Evolutionary conservation across 257 asterid genomes (phyloP), one percentile per base, ranked within the genome.

Genomic region (Avicennia marina): DNA sequence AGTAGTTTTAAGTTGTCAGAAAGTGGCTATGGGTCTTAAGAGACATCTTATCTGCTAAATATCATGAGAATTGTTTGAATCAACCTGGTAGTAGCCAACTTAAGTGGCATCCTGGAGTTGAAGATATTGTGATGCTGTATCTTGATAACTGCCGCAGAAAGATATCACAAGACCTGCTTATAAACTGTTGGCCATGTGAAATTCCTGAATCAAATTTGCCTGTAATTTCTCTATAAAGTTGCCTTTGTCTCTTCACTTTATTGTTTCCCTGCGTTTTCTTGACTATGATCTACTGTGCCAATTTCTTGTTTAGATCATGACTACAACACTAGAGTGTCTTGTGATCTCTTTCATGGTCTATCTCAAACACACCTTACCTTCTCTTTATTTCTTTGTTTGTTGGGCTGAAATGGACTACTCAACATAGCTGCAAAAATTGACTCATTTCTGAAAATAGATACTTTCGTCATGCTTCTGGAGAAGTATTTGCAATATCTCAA

Each of bases 381-480:
- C 6, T 21, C 4, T 1, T 47, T 11, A 13, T 26, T 17, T 13
- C 11, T 57, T 42, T 41, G 5, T 56, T 15, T 20, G 4, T 39
- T 31, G 24, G 15, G 40, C 45, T 50, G 11, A 61, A 18, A 24
- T 51, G 53, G 29, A 33, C 40, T 27, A 16, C 50, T 45, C 20
- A 6, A 45, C 29, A 53, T 36, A 58, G 25, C 55, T 34, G 49
- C 60, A 26, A 62, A 43, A 39, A 50, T 9, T 31, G 6, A 46
- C 38, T 48, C 17, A 41, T 64, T 44, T 34, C 39, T 18, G 22
- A 47, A 38, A 50, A 63, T 81, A 90, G 98, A 63, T 90, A 90
- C 71, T 82, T 90, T 56, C 78, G 81, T 66, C 98, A 90, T 43
- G 98, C 96, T 49, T 84, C 98, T 24, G 96, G 98, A 40, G 96